Percentiles rank a stretch among this genome's conserved stretches.
phyloP scores from a whole-genome alignment of 495 filamentous ascomycete species.

The Penicillium longicatenatum region DNA sequence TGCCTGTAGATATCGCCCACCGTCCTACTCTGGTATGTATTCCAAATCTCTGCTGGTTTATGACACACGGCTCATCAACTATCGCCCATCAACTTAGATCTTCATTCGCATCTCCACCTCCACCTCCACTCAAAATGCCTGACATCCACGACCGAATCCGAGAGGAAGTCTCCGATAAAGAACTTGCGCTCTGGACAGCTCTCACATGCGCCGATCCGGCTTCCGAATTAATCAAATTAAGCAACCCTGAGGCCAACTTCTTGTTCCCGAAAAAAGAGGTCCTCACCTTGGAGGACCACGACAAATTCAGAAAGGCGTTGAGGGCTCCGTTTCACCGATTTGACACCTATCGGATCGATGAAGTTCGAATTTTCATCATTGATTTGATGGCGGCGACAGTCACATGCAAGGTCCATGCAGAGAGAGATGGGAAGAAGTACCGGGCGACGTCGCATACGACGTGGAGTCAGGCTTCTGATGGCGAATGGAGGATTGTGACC shows the following conservation, averaged over 20 bases:
- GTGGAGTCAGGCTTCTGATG: slow-evolving; percentile 48
- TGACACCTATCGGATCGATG: slow-evolving; percentile 38
- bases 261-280: slow-evolving; percentile 44
- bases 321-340: slow-evolving; percentile 46
- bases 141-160: slow-evolving; percentile 49
- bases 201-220: slow-evolving; percentile 47
- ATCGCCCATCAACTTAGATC: background rate
- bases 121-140: slow-evolving; percentile 29
- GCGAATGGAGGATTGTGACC: slow-evolving; percentile 42
- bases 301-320: slow-evolving; percentile 29
- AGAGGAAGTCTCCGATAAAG: slow-evolving; percentile 42
- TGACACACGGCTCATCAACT: background rate
- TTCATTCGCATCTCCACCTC: background rate
- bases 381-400: slow-evolving; percentile 47
- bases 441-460: slow-evolving; percentile 40
- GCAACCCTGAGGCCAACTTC: slow-evolving; percentile 37
- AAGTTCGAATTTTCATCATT: slow-evolving; percentile 43
- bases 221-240: slow-evolving; percentile 41
- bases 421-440: slow-evolving; percentile 28
- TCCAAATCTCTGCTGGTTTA: background rate
- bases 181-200: slow-evolving; percentile 46
- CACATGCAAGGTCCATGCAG: slow-evolving; percentile 38
- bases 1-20: background rate
- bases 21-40: background rate
- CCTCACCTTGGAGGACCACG: slow-evolving; percentile 35